Evolutionary conservation across 2,329 filamentous ascomycete genomes (phyloP).

Genomic region (Penicillium expansum): DNA sequence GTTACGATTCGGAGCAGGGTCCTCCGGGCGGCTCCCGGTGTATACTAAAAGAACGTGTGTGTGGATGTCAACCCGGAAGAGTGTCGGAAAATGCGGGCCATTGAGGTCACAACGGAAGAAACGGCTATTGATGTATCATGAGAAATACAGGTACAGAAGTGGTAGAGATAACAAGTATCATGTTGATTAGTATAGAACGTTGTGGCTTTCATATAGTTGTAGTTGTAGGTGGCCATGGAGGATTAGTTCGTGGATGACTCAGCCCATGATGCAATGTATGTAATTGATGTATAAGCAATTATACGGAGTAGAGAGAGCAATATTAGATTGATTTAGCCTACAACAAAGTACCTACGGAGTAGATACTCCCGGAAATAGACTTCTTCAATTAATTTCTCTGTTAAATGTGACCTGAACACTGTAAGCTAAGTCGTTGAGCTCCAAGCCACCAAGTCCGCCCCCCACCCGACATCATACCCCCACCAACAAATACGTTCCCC

Average conservation of each 20-base stretch:
- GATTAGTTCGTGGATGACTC: not conserved
- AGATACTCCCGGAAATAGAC: not conserved
- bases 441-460: slow-evolving; percentile 1
- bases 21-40: slow-evolving; percentile 13
- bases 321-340: not conserved
- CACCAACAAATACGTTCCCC: slow-evolving; percentile 32
- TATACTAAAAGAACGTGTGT: not conserved
- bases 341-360: not conserved
- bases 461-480: slow-evolving; percentile 31
- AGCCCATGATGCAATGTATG: slow-evolving; percentile 4
- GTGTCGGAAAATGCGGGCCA: slow-evolving; percentile 3
- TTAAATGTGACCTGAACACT: not conserved
- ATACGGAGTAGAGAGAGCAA: not conserved
- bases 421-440: not conserved
- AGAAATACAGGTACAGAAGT: not conserved
- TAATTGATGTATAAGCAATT: not conserved
- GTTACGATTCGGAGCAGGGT: slow-evolving; percentile 12
- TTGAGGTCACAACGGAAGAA: not conserved
- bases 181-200: not conserved
- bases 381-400: not conserved
- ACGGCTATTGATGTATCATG: slow-evolving; percentile 4
- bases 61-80: slow-evolving; percentile 3
- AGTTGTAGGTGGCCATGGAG: not conserved
- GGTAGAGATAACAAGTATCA: too few species aligned
- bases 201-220: not conserved